Evolutionary conservation across 2,329 filamentous ascomycete genomes (phyloP), one percentile per base, ranked within the genome.

Genomic region (Fusarium buharicum): DNA sequence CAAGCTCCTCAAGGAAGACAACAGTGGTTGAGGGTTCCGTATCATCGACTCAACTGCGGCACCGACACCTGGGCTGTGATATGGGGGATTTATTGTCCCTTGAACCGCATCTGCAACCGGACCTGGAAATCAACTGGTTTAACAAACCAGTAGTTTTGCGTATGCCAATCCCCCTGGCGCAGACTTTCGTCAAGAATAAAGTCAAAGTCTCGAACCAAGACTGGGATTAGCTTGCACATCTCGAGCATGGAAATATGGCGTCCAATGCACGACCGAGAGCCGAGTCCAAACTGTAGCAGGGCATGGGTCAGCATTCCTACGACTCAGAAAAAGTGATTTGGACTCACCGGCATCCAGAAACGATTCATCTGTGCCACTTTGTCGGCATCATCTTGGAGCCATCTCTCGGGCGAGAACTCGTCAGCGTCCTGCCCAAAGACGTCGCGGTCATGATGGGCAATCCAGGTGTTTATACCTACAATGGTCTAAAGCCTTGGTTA

Each of bases 211-310:
- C 63, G 57, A 3, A 70, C 31, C 2, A 70, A 51, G 12, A 50
- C 34, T 0, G 67, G 67, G 1, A 70, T 53, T 2, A 70, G 57
- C 14, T 70, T 70, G 0, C 56, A 63, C 55, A 70, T 70, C n/a
- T 70, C 67, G 4, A 70, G 63, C 46, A 67, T 65, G 0, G 67
- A 70, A 9, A 70, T 55, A 3, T 70, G 67, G 0, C 65, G 64
- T 0, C 67, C 67, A 5, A 70, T 68, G 1, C 67, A 70, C 2
- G 49, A 67, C 14, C 67, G 54, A 16, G 67, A 70, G 0, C 67
- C 67, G 0, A 70, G 55, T 4, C 67, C 67, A n/a, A 70, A 70
- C 67, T 70, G 12, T 0, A 2, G 20, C 11, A 1, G 20, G 4
- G 6, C 6, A 22, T 22, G 20, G 20, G 6, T 22, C 6, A 22